Percentiles rank a stretch among this genome's conserved stretches.
phyloP scores from a whole-genome alignment of 2,329 filamentous ascomycete genomes.

The Curvularia hawaiiensis region DNA sequence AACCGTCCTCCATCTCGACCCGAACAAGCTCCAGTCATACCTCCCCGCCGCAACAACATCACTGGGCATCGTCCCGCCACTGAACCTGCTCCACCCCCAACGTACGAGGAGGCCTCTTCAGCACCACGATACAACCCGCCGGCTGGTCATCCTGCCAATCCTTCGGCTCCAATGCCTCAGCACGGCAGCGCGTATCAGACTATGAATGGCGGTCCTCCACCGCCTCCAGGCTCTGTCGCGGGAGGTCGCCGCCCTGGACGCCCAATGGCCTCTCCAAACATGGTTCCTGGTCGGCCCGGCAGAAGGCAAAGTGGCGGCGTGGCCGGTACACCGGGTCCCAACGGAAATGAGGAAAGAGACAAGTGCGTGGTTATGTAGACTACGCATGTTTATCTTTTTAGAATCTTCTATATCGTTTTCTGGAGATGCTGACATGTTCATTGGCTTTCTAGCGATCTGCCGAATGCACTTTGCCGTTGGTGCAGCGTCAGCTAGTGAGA shows the following conservation, averaged over 20 bases:
- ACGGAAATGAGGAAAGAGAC: slow-evolving; percentile 33
- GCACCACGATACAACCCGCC: slow-evolving; percentile 62
- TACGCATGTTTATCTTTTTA: background rate
- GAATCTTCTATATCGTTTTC: background rate
- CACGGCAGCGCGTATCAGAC: slow-evolving; percentile 36
- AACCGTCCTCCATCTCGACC: slow-evolving; percentile 36
- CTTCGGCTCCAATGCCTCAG: slow-evolving; percentile 36
- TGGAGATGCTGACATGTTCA: background rate
- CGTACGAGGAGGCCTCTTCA: slow-evolving; percentile 68
- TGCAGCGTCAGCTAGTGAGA: background rate
- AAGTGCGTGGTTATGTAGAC: slow-evolving; percentile 45
- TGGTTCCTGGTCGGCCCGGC: slow-evolving; percentile 22
- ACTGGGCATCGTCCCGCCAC: slow-evolving; percentile 44
- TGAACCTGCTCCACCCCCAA: slow-evolving; percentile 64
- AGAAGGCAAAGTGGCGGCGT: slow-evolving; percentile 33
- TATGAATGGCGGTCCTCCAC: slow-evolving; percentile 19
- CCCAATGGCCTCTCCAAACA: background rate
- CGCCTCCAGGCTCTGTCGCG: slow-evolving; percentile 12
- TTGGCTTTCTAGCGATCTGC: background rate
- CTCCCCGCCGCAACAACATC: slow-evolving; percentile 49
- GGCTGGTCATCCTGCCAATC: slow-evolving; percentile 50
- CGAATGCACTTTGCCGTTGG: background rate
- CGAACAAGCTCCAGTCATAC: slow-evolving; percentile 52
- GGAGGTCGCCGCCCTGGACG: background rate
- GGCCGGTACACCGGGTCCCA: slow-evolving; percentile 11